phyloP scores from a whole-genome alignment of 2,329 filamentous ascomycete genomes.

The Fusarium nygamai region DNA sequence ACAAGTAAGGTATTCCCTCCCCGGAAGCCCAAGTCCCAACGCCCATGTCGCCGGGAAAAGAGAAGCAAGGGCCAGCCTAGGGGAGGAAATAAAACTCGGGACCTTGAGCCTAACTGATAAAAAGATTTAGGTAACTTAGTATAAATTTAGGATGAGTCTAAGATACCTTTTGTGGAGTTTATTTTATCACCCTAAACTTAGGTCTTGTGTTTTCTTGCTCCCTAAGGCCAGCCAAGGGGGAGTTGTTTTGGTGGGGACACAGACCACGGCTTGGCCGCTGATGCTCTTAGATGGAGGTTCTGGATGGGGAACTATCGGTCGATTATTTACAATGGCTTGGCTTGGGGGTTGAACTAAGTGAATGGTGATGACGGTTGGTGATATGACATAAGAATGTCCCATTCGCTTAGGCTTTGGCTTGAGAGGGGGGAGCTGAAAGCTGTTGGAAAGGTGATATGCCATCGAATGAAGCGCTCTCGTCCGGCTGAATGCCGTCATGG shows the following conservation, averaged over 20 bases:
- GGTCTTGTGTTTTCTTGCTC: no score
- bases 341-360: conserved; percentile 1
- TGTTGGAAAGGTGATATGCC: background rate
- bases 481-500: conserved; percentile 23
- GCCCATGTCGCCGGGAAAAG: conserved; percentile 7
- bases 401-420: background rate
- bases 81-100: no score
- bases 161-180: no score
- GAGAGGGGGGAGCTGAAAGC: background rate
- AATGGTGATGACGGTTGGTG: conserved; percentile 6
- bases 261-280: conserved; percentile 11
- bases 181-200: no score
- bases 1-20: no score
- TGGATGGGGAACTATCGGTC: conserved; percentile 22
- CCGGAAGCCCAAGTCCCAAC: background rate
- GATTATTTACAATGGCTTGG: conserved; percentile 15
- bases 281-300: conserved; percentile 10
- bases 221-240: background rate
- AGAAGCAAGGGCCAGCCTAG: no score
- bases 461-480: conserved; percentile 8
- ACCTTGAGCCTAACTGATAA: no score
- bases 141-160: no score
- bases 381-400: conserved; percentile 6
- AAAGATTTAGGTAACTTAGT: no score
- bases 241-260: conserved; percentile 15